Conservation (phyloP, 352 stramenopile genomes). For the Elongisporangium anandrum region DNA sequence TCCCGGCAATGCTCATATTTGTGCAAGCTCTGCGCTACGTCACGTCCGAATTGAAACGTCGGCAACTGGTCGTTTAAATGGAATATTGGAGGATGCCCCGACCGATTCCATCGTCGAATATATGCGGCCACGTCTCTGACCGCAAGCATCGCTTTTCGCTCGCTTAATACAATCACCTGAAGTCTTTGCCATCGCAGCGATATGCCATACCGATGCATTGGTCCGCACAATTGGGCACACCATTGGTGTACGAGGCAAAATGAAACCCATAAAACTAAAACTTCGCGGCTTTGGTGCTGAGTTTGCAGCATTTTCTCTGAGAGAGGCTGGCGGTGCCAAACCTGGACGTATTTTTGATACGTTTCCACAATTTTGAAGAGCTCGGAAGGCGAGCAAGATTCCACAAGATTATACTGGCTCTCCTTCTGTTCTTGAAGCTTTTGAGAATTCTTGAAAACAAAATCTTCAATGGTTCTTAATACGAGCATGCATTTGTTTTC, state of each 20-base stretch:
- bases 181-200: conserved; percentile 34
- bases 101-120: conserved; percentile 28
- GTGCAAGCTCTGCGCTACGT: conserved; percentile 15
- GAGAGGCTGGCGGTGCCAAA: conserved; percentile 12
- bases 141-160: conserved; percentile 20
- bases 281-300: conserved; percentile 29
- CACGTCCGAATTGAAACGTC: conserved; percentile 28
- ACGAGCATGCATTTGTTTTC: too few relatives aligned
- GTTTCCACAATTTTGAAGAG: conserved; percentile 5
- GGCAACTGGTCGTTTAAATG: conserved; percentile 27
- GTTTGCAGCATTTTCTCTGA: conserved; percentile 17
- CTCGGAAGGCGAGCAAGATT: too few relatives aligned
- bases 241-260: conserved; percentile 38
- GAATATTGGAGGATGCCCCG: conserved; percentile 19
- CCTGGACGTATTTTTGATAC: conserved; percentile 10
- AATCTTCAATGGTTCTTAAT: too few relatives aligned
- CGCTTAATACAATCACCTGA: conserved; percentile 24
- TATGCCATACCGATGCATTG: conserved; percentile 30
- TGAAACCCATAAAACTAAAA: conserved; percentile 36
- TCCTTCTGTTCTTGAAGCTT: too few relatives aligned
- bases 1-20: background rate
- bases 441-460: too few relatives aligned
- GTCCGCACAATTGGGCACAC: conserved; percentile 6
- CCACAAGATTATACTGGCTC: too few relatives aligned
- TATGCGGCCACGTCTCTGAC: conserved; percentile 30